Percentiles rank a stretch among this genome's conserved stretches.
phyloP scores from a whole-genome alignment of 2,329 filamentous ascomycete genomes.

The Claviceps paspali region DNA sequence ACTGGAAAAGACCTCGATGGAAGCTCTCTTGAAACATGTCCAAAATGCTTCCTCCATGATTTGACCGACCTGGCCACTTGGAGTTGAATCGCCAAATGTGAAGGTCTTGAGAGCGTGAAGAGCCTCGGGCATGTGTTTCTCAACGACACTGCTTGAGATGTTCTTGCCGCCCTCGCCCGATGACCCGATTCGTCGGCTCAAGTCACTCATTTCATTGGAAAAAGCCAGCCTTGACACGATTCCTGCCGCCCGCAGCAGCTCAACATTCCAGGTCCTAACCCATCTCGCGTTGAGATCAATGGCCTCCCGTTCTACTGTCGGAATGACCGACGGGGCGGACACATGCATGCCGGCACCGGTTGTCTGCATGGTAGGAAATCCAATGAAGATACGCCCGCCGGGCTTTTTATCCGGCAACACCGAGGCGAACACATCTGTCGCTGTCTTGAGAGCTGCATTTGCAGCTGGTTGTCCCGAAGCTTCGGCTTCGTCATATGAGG shows the following conservation, averaged over 20 bases:
- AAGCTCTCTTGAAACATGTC: conserved; percentile 71
- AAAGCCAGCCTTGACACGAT: conserved; percentile 84
- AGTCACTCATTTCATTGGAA: conserved; percentile 67
- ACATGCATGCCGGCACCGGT: conserved; percentile 89
- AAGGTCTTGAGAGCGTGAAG: conserved; percentile 77
- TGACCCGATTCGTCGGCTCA: conserved; percentile 45
- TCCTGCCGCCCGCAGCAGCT: conserved; percentile 80
- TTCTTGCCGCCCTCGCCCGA: conserved; percentile 30
- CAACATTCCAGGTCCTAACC: conserved; percentile 89
- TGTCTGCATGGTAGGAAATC: conserved; percentile 93
- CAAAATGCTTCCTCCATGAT: conserved; percentile 93
- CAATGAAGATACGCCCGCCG: conserved; percentile 83
- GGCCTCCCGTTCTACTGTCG: conserved; percentile 90
- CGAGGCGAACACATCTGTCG: conserved; percentile 71
- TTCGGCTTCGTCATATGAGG: conserved; percentile 70
- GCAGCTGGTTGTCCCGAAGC: conserved; percentile 41
- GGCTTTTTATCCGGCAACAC: conserved; percentile 75
- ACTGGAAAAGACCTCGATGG: conserved; percentile 78
- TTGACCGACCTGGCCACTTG: conserved; percentile 66
- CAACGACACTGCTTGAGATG: conserved; percentile 47
- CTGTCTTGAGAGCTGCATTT: conserved; percentile 33
- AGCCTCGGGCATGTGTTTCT: conserved; percentile 59
- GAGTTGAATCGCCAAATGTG: conserved; percentile 78
- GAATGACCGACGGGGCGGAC: conserved; percentile 89
- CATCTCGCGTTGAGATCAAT: conserved; percentile 93